Evolutionary conservation across 202 grass and related monocot genomes (phyloP).

Genomic region (Panicum virgatum): DNA sequence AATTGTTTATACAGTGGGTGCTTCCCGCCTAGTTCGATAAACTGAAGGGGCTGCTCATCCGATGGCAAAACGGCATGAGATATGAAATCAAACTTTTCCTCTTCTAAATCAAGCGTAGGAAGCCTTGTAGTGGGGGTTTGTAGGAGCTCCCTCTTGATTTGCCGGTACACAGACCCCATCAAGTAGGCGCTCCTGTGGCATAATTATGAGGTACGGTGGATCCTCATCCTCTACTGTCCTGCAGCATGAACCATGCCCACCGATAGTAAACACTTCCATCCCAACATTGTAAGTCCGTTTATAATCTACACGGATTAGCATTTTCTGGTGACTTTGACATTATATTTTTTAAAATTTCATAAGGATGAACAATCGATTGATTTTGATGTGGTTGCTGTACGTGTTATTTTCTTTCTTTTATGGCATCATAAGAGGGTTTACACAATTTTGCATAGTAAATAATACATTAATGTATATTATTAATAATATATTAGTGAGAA

Average conservation of each 20-base stretch:
- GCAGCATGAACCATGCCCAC: background rate
- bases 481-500: no score
- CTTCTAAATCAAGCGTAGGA: background rate
- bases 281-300: background rate
- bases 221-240: background rate
- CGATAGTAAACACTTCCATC: constrained; percentile 15
- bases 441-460: no score
- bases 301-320: no score
- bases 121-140: background rate
- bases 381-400: no score
- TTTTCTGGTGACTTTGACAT: no score
- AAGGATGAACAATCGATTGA: no score
- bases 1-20: no score
- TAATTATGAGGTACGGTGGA: background rate
- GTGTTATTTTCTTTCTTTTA: no score
- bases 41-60: fast-evolving
- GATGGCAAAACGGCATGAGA: background rate
- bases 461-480: no score
- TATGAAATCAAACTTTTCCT: constrained; percentile 19
- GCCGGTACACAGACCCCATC: background rate
- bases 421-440: no score
- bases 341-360: no score
- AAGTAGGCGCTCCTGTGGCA: background rate
- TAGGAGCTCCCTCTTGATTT: background rate
- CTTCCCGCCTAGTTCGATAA: background rate